Conservation (phyloP, 495 filamentous ascomycete species). For the Penicillium pulvis region DNA sequence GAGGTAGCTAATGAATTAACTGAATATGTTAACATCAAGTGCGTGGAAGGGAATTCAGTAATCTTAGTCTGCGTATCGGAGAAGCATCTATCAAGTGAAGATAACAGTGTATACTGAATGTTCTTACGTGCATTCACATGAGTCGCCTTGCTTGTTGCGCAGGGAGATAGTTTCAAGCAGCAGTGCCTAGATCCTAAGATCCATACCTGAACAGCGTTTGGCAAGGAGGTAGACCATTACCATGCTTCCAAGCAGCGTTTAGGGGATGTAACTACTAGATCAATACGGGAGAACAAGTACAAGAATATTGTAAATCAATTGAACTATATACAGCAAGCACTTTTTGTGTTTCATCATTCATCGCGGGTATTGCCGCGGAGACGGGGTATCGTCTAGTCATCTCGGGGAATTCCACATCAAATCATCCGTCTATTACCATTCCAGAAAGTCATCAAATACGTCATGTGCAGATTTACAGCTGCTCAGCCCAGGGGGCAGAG, state of each 20-base stretch:
- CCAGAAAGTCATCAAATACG: slow-evolving; percentile 27
- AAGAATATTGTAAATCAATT: slow-evolving; percentile 3
- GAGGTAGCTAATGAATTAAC: not conserved
- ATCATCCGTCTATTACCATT: slow-evolving; percentile 40
- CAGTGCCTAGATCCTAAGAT: slow-evolving; percentile 11
- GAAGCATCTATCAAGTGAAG: too few relatives aligned
- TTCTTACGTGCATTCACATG: too few relatives aligned
- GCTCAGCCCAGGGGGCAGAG: slow-evolving; percentile 46
- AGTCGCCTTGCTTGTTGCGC: too few relatives aligned
- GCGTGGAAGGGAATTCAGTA: too few relatives aligned
- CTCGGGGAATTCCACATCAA: slow-evolving; percentile 30
- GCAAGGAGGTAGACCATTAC: too few relatives aligned
- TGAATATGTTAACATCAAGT: too few relatives aligned
- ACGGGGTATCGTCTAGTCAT: slow-evolving; percentile 50
- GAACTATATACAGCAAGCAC: slow-evolving; percentile 35
- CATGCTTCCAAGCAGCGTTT: not conserved
- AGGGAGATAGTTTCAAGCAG: too few relatives aligned
- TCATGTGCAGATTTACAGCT: slow-evolving; percentile 36
- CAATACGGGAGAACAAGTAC: not conserved
- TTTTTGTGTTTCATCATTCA: slow-evolving; percentile 39
- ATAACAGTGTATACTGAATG: too few relatives aligned
- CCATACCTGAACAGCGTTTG: too few relatives aligned
- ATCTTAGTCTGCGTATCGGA: too few relatives aligned
- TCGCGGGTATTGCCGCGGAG: slow-evolving; percentile 29
- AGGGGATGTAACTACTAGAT: not conserved